Evolutionary conservation across 1,284 basidiomycete species (phyloP).

Genomic region (Ustilago nuda): DNA sequence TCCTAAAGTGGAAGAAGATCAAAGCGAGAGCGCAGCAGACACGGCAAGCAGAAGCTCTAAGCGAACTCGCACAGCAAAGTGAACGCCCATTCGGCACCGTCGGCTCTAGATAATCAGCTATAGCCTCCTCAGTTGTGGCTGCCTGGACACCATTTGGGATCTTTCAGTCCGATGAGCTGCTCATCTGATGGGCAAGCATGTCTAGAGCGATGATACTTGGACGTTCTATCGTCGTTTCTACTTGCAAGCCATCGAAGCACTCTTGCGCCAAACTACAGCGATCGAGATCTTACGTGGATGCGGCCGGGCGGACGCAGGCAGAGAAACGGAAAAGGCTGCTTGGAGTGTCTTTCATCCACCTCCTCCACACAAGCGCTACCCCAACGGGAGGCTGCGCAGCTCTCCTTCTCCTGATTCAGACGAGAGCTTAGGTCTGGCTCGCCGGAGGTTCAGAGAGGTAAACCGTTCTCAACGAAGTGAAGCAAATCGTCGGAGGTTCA

Average conservation of each 20-base stretch:
- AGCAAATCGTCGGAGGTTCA: no score
- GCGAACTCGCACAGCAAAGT: slow-evolving; percentile 5
- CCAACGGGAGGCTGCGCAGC: no score
- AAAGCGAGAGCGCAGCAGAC: not conserved
- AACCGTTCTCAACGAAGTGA: no score
- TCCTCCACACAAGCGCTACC: no score
- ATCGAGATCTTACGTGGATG: no score
- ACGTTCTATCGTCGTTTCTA: not conserved
- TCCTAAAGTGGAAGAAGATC: not conserved
- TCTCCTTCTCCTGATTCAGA: no score
- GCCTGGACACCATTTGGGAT: not conserved
- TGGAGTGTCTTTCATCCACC: not conserved
- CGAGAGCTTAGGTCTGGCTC: no score
- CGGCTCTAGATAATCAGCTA: not conserved
- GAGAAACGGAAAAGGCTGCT: not conserved
- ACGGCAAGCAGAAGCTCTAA: slow-evolving; percentile 11
- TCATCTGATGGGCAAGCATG: not conserved
- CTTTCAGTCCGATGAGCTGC: slow-evolving; percentile 3
- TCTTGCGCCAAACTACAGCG: not conserved
- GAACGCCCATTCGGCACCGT: not conserved
- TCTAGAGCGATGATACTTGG: not conserved
- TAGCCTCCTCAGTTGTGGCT: slow-evolving; percentile 3
- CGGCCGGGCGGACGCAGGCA: not conserved
- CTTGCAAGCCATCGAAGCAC: not conserved
- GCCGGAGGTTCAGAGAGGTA: no score